Evolutionary conservation across 2,329 filamentous ascomycete species (phyloP), one percentile per base, ranked within the genome.

Genomic region (Rhexocercosporidium sp.): DNA sequence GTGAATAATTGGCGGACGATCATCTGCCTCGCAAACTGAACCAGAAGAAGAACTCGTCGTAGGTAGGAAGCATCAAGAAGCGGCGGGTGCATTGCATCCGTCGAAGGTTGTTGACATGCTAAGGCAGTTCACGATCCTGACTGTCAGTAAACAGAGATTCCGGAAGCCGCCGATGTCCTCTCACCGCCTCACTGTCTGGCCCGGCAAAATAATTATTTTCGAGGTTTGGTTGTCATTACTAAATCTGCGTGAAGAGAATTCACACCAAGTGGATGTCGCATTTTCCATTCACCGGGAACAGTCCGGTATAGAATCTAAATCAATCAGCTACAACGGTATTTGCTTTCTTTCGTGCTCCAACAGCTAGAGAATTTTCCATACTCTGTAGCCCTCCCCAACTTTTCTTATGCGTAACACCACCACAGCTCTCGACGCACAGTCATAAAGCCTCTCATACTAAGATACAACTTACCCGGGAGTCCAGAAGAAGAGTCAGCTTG

Each of bases 201-300:
- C 46, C 8, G 54, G 16, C 44, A 39, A 29, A 53, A 44, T 64
- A 34, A 44, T 20, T 59, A 46, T 29, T 47, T 20, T 31, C 12
- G n/a, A 44, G n/a, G 18, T 14, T 60, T 39, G 22, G 27, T 46
- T 11, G 12, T 44, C 44, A 53, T 29, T 25, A 53, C 49, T 31
- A 14, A 53, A 22, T 51, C 27, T 25, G 51, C 16, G 20, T 34
- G 25, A 39, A 51, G 31, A 64, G 22, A 64, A 49, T 47, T 54
- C 27, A 7, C n/a, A n/a, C 34, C 5, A 46, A 46, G 37, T 46
- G 54, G 25, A 27, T 59, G 46, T 29, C 39, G 31, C 41, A 27
- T 27, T 57, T 39, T 31, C 37, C 49, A 57, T 59, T 63, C 22
- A 29, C 61, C 53, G 62, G 53, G 18, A 27, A 31, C 62, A 64